A percentile compares a stretch with the other conserved stretches of the same genome.
These are phyloP conservation scores for Pelargonium australe DNA, from an alignment of 441 rosid genomes.

Conservation along the genomic window DNA sequence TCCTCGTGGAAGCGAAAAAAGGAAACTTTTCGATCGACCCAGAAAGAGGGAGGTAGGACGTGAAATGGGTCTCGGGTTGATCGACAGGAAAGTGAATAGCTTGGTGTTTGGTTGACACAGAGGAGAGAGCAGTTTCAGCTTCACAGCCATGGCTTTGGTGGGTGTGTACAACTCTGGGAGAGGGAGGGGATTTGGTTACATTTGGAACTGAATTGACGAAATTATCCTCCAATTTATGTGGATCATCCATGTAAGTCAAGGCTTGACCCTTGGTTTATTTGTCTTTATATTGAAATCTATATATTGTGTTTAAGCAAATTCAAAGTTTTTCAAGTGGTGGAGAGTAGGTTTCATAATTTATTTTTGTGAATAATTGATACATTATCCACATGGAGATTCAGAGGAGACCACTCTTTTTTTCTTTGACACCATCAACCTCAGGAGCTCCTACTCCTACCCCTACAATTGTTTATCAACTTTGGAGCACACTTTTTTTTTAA, in stretches of 20 bases:
- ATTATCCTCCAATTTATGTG: not conserved
- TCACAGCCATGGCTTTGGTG: slow-evolving; percentile 40
- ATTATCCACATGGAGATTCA: no score
- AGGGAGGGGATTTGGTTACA: not conserved
- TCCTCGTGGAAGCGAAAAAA: slow-evolving; percentile 13
- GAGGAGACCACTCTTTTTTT: no score
- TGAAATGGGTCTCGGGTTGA: slow-evolving; percentile 27
- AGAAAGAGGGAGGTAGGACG: slow-evolving; percentile 19
- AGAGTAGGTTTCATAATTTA: no score
- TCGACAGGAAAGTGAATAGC: slow-evolving; percentile 24
- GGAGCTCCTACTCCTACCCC: no score
- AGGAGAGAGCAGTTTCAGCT: slow-evolving; percentile 30
- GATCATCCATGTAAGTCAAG: not conserved
- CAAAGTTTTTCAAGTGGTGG: no score
- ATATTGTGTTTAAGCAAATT: no score
- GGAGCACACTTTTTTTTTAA: no score
- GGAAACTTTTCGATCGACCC: slow-evolving; percentile 20
- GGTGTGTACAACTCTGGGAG: not conserved
- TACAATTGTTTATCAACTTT: no score
- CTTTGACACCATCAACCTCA: no score
- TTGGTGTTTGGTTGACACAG: slow-evolving; percentile 30
- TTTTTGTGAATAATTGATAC: no score
- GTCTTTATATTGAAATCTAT: no score
- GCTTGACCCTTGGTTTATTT: no score
- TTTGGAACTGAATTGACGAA: not conserved